Conservation (phyloP, 2,329 filamentous ascomycete species). For the Chalaropsis thielavioides region DNA sequence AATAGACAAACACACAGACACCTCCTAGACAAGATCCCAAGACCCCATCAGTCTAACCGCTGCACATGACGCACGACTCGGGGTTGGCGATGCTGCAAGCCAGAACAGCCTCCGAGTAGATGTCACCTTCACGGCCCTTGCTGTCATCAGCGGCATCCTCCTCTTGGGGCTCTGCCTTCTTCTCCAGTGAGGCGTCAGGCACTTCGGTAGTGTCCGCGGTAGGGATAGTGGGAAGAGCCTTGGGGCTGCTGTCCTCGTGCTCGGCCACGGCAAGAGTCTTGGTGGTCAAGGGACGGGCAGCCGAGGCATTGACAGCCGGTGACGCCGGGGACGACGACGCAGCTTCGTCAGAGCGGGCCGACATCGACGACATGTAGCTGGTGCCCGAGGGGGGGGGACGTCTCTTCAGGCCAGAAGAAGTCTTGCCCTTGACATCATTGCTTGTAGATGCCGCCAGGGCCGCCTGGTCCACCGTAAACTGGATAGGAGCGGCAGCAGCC, state of each 20-base stretch:
- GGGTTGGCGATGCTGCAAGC: conserved; percentile 96
- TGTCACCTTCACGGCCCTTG: conserved; percentile 70
- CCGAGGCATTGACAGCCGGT: conserved; percentile 36
- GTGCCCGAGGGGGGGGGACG: conserved; percentile 41
- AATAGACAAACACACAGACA: background rate
- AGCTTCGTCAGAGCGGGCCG: conserved; percentile 52
- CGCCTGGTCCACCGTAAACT: conserved; percentile 98
- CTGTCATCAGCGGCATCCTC: conserved; percentile 62
- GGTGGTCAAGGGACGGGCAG: conserved; percentile 51
- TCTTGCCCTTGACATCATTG: conserved; percentile 46
- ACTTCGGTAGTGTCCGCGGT: conserved; percentile 50
- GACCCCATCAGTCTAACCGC: conserved; percentile 45
- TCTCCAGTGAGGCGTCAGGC: conserved; percentile 38
- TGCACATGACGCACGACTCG: conserved; percentile 94
- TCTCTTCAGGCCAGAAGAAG: conserved; percentile 51
- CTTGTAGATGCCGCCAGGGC: conserved; percentile 77
- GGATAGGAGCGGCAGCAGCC: conserved; percentile 90
- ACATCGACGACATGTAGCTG: conserved; percentile 42
- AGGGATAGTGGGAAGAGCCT: conserved; percentile 61
- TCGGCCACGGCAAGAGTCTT: conserved; percentile 45
- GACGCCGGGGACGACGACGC: conserved; percentile 38
- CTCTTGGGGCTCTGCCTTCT: conserved; percentile 42
- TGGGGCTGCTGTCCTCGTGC: conserved; percentile 59
- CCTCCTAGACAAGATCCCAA: background rate
- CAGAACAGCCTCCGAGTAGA: conserved; percentile 85